These are phyloP conservation scores for Papiliotrema flavescens DNA, from an alignment of 1,284 basidiomycete genomes.

Conservation along the genomic window DNA sequence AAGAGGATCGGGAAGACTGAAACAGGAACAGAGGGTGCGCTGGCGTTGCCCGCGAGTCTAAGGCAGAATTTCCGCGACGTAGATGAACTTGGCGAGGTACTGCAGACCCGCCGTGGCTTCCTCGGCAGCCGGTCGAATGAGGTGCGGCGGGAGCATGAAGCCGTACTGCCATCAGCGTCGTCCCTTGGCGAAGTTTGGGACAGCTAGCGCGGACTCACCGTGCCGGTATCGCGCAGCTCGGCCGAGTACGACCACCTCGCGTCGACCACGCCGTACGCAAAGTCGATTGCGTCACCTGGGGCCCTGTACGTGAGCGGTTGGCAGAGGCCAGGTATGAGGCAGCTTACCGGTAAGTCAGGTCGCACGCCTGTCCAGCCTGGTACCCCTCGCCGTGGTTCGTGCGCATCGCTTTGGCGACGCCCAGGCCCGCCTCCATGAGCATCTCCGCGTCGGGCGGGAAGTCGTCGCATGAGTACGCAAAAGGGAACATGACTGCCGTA, in stretches of 20 bases:
- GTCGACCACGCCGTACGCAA: constrained; percentile 62
- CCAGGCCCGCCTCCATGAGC: constrained; percentile 70
- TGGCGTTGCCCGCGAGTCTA: background rate
- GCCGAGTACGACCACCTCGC: constrained; percentile 73
- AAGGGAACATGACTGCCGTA: constrained; percentile 62
- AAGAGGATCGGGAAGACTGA: background rate
- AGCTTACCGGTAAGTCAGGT: constrained; percentile 59
- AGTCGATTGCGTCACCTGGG: constrained; percentile 72
- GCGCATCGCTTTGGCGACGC: constrained; percentile 63
- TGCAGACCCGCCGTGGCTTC: constrained; percentile 65
- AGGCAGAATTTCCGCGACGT: constrained; percentile 32
- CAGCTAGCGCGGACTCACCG: constrained; percentile 52
- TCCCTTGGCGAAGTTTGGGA: background rate
- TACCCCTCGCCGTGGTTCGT: constrained; percentile 57
- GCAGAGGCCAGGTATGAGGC: too few species aligned
- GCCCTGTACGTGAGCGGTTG: constrained; percentile 12
- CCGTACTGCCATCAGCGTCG: constrained; percentile 59
- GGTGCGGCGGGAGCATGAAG: constrained; percentile 66
- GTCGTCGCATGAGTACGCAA: constrained; percentile 66
- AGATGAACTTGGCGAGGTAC: constrained; percentile 67
- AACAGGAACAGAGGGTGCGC: background rate
- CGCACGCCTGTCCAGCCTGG: constrained; percentile 64
- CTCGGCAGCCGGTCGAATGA: constrained; percentile 73
- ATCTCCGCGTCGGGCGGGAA: constrained; percentile 74
- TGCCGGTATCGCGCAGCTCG: constrained; percentile 77